These are phyloP conservation scores for Phytophthora sp. DNA, from an alignment of 352 stramenopile genomes.

Conservation along the genomic window DNA sequence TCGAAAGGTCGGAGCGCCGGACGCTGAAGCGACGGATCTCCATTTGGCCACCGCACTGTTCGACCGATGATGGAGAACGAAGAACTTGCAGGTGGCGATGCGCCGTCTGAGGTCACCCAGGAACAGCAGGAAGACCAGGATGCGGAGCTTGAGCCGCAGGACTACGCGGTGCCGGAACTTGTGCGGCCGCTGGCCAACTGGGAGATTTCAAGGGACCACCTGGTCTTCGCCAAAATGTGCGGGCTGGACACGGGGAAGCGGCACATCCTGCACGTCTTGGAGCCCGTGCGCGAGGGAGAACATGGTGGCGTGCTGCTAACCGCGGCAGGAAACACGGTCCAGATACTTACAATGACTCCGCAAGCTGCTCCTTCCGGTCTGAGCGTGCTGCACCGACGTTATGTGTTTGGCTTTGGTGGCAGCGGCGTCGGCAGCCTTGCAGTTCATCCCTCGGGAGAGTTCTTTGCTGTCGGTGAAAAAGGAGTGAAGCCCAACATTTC, in stretches of 20 bases:
- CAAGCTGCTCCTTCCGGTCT: conserved; percentile 14
- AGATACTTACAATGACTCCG: conserved; percentile 61
- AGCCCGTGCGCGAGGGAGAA: conserved; percentile 29
- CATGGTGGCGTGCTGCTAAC: conserved; percentile 72
- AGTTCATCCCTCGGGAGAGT: conserved; percentile 70
- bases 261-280: conserved; percentile 72
- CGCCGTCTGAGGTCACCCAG: not conserved
- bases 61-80: conserved; percentile 3
- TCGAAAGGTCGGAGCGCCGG: conserved; percentile 13
- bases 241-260: conserved; percentile 73
- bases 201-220: conserved; percentile 77
- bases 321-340: conserved; percentile 74
- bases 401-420: conserved; percentile 77
- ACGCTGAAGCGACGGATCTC: conserved; percentile 15
- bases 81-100: conserved; percentile 4
- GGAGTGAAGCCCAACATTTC: conserved; percentile 87
- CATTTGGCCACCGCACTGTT: not conserved
- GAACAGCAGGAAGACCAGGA: conserved; percentile 10
- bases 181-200: conserved; percentile 59
- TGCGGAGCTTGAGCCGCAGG: not conserved
- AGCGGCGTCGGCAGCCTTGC: conserved; percentile 70
- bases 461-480: conserved; percentile 91
- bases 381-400: conserved; percentile 41
- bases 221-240: conserved; percentile 70
- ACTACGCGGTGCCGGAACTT: conserved; percentile 44